phyloP scores from a whole-genome alignment of 2,329 filamentous ascomycete genomes.

The Ceratocystis diversiconidia region DNA sequence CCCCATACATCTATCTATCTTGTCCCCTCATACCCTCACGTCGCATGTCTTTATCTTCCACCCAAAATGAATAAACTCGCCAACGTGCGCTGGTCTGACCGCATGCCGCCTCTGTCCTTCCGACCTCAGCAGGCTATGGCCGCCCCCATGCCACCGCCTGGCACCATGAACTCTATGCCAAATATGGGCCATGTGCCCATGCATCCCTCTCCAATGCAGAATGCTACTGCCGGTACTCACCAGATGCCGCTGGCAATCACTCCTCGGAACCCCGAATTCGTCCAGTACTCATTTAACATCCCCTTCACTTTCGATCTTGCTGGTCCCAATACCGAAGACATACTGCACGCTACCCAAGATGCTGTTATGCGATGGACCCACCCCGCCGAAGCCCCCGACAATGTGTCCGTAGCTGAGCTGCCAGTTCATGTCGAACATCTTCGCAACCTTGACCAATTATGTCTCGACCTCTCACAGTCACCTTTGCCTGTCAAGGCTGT shows the following conservation, averaged over 20 bases:
- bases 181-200: slow-evolving; percentile 26
- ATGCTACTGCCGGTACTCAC: slow-evolving; percentile 11
- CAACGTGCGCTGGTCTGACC: slow-evolving; percentile 58
- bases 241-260: slow-evolving; percentile 15
- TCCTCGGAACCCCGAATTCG: slow-evolving; percentile 12
- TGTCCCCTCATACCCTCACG: slow-evolving; percentile 3
- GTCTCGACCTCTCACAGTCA: slow-evolving; percentile 62
- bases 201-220: slow-evolving; percentile 28
- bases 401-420: slow-evolving; percentile 71
- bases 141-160: slow-evolving; percentile 8
- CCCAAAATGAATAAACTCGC: slow-evolving; percentile 55
- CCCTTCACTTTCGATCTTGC: slow-evolving; percentile 86
- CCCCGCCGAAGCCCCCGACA: slow-evolving; percentile 71
- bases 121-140: slow-evolving; percentile 15
- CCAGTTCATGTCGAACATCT: slow-evolving; percentile 87
- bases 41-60: slow-evolving; percentile 15
- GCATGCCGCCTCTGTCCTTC: slow-evolving; percentile 32
- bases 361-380: slow-evolving; percentile 89
- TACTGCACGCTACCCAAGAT: slow-evolving; percentile 79
- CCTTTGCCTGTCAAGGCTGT: slow-evolving; percentile 64
- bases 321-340: slow-evolving; percentile 85
- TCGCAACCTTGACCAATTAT: slow-evolving; percentile 62
- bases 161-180: slow-evolving; percentile 14
- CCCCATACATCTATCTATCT: not conserved
- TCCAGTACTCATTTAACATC: slow-evolving; percentile 94